Evolutionary conservation across 192 early-diverging fungal species (phyloP), one percentile per base, ranked within the genome.

Genomic region (Coemansia aciculifera): DNA sequence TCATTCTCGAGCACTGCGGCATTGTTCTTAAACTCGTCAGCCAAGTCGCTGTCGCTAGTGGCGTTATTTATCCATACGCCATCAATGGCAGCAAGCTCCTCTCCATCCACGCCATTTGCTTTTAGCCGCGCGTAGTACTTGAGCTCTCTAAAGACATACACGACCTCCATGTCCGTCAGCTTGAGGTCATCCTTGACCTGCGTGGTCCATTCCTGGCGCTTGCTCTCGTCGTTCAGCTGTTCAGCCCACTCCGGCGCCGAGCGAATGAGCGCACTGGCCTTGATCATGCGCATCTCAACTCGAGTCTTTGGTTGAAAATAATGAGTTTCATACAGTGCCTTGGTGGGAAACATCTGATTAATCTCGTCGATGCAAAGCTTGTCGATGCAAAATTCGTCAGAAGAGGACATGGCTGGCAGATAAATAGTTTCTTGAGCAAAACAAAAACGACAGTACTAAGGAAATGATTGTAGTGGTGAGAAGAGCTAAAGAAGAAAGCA

Each of bases 81-180:
- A 11, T 67, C 57, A 6, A 48, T 56, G 9, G 38, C 56, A 5
- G 24, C 34, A 59, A 19, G 57, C 57, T 37, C 57, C 15, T 59
- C 57, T 7, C 57, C 32, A 37, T 37, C n/a, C 10, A 19, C 17
- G 0, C 31, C 57, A 59, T 59, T 59, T 19, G 36, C 32, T 17
- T 59, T 59, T 32, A 59, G 57, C 32, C 9, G 17, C 12, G 57
- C 57, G 5, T 59, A 59, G 57, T 59, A 37, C 34, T 59, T 59
- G 57, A 59, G 57, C 32, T 59, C 57, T 36, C 36, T 15, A 59
- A 59, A 37, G 31, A 59, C 32, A 37, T 59, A 59, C 7, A n/a
- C 32, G n/a, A 59, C 57, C 4, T 59, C 57, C 6, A 8, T 37
- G 57, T 59, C 57, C 5, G 32, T 19, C 57, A 59, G n/a, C 4